Percentiles rank a stretch among this genome's conserved stretches.
Evolutionary conservation across 2,329 filamentous ascomycete genomes (phyloP).

Genomic region (Pestalotiopsis sp.): DNA sequence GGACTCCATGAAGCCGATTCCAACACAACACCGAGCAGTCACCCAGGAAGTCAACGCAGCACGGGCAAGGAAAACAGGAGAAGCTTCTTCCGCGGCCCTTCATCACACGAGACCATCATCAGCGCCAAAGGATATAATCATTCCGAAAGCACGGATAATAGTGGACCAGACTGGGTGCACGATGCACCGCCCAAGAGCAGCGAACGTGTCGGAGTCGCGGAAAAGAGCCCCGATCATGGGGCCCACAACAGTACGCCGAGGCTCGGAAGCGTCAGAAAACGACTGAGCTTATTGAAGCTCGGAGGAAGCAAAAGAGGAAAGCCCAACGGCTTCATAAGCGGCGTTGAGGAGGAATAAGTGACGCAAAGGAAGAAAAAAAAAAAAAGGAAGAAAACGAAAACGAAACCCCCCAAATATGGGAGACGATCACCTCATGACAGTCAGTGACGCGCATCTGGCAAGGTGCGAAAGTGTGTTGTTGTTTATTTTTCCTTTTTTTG

Average conservation of each 20-base stretch:
- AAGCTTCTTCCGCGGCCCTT: constrained; percentile 49
- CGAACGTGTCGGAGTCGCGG: constrained; percentile 30
- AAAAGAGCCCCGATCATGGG: constrained; percentile 27
- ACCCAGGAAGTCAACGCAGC: constrained; percentile 32
- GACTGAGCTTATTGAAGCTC: constrained; percentile 77
- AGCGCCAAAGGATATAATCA: constrained; percentile 22
- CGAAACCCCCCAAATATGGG: neutral
- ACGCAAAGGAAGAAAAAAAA: neutral
- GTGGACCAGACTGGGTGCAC: constrained; percentile 23
- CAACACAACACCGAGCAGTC: constrained; percentile 27
- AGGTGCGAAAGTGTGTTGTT: neutral
- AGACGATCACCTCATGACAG: neutral
- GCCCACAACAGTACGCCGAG: constrained; percentile 43
- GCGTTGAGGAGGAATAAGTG: constrained; percentile 57
- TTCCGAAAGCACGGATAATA: constrained; percentile 22
- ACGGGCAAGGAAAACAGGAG: constrained; percentile 40
- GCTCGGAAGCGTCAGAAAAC: constrained; percentile 72
- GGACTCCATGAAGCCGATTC: constrained; percentile 11
- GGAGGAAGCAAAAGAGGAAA: constrained; percentile 68
- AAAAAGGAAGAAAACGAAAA: constrained; percentile 23
- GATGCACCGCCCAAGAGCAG: constrained; percentile 30
- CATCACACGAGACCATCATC: constrained; percentile 28
- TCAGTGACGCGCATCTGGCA: neutral
- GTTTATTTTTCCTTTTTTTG: neutral
- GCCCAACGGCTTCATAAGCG: constrained; percentile 52